Percentiles rank a stretch among this genome's conserved stretches.
phyloP scores from a whole-genome alignment of 2,329 filamentous ascomycete genomes.

The Verticillium zaregamsianum region DNA sequence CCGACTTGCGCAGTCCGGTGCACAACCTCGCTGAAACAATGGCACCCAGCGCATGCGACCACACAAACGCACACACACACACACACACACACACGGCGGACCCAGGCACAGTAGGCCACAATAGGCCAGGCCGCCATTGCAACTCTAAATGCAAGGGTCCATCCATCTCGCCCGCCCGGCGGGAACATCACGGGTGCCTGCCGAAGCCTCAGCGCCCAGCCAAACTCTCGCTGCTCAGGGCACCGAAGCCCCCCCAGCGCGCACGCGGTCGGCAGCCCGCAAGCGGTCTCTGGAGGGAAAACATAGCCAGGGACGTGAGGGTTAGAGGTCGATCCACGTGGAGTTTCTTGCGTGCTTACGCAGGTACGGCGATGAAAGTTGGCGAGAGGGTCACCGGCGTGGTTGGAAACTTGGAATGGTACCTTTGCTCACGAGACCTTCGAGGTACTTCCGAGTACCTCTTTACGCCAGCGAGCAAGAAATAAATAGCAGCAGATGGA shows the following conservation, averaged over 20 bases:
- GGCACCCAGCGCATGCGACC: neutral
- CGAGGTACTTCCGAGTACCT: neutral
- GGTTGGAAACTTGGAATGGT: neutral
- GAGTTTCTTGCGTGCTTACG: neutral
- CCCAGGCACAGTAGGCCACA: no score
- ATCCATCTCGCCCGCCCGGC: neutral
- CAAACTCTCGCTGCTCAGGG: neutral
- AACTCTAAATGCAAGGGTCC: slow-evolving; percentile 1
- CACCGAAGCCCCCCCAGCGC: neutral
- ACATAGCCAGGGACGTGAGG: neutral
- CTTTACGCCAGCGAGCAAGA: neutral
- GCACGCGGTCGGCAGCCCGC: neutral
- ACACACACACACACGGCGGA: no score
- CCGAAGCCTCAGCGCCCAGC: neutral
- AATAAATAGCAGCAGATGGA: neutral
- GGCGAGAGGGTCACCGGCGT: neutral
- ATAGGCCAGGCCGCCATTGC: neutral
- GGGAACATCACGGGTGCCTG: neutral
- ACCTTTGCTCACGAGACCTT: neutral
- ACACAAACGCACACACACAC: no score
- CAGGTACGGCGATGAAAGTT: neutral
- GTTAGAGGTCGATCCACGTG: neutral
- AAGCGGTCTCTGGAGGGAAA: neutral
- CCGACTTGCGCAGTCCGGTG: neutral
- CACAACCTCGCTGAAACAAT: neutral